Percentiles rank a stretch among this genome's conserved stretches.
Conservation (phyloP, 164 flowering plant species). For the Pachysandra terminalis region DNA sequence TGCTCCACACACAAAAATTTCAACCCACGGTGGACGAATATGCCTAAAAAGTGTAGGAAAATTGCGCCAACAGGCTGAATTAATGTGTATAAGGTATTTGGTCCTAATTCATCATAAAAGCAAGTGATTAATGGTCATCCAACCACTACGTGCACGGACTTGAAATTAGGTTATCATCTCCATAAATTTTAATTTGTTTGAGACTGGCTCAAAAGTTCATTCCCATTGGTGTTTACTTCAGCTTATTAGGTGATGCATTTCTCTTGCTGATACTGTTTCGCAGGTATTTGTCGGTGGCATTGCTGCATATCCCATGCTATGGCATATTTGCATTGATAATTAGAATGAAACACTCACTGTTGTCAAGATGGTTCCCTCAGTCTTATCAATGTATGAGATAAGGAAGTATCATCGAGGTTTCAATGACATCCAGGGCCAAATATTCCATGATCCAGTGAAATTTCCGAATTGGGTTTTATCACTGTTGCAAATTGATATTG, state of each 20-base stretch:
- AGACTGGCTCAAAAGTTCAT: not conserved
- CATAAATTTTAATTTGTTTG: too few relatives aligned
- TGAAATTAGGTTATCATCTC: not conserved
- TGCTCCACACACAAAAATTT: too few relatives aligned
- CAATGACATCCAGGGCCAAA: not conserved
- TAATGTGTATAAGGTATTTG: not conserved
- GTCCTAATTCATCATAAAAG: not conserved
- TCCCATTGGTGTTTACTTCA: not conserved
- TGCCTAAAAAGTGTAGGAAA: not conserved
- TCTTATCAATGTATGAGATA: slow-evolving; percentile 42
- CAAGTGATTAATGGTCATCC: not conserved
- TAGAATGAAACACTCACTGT: slow-evolving; percentile 46
- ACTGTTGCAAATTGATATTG: not conserved
- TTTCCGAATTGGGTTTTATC: not conserved
- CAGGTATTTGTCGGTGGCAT: slow-evolving; percentile 76
- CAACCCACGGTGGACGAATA: not conserved
- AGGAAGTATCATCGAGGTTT: not conserved
- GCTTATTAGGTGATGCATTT: not conserved
- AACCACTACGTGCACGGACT: not conserved
- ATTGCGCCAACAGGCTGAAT: not conserved
- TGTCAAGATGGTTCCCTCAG: slow-evolving; percentile 56
- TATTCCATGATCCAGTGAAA: not conserved
- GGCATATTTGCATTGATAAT: slow-evolving; percentile 52
- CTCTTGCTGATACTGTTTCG: slow-evolving; percentile 10
- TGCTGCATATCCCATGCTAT: slow-evolving; percentile 88